phyloP scores from a whole-genome alignment of 352 stramenopile genomes.

The Globisporangium emineosum region DNA sequence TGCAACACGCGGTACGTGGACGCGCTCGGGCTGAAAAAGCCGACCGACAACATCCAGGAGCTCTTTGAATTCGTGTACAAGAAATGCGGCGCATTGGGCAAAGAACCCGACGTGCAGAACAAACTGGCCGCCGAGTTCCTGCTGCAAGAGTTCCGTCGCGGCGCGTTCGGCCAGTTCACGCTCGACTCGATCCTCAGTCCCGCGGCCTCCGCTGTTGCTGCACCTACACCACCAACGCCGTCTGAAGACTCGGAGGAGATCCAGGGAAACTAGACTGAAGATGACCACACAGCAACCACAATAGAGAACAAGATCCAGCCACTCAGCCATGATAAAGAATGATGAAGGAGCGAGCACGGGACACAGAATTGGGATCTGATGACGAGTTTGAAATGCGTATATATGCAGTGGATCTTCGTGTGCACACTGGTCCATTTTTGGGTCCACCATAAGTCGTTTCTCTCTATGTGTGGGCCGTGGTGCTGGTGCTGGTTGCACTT shows the following conservation, averaged over 20 bases:
- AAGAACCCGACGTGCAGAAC: constrained; percentile 67
- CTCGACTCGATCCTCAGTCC: constrained; percentile 48
- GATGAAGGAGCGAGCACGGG: background rate
- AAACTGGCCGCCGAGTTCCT: constrained; percentile 67
- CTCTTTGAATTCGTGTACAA: constrained; percentile 64
- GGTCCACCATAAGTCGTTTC: no score
- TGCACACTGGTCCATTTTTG: constrained; percentile 1
- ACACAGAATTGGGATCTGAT: background rate
- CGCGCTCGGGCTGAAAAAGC: constrained; percentile 49
- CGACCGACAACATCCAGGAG: constrained; percentile 73
- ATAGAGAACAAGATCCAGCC: background rate
- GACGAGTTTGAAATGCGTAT: background rate
- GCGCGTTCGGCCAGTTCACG: constrained; percentile 82
- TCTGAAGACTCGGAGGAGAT: constrained; percentile 1
- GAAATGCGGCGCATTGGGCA: constrained; percentile 74
- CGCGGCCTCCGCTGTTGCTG: background rate
- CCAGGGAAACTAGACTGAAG: background rate
- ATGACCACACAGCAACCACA: background rate
- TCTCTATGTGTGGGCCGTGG: background rate
- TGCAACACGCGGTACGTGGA: constrained; percentile 80
- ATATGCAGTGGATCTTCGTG: background rate
- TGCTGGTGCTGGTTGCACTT: background rate
- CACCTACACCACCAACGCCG: background rate
- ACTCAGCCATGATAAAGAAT: background rate
- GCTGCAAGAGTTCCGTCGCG: constrained; percentile 71